Base-by-base conservation (phyloP, 2,329 filamentous ascomycete species). In the Pyricularia grisea region DNA sequence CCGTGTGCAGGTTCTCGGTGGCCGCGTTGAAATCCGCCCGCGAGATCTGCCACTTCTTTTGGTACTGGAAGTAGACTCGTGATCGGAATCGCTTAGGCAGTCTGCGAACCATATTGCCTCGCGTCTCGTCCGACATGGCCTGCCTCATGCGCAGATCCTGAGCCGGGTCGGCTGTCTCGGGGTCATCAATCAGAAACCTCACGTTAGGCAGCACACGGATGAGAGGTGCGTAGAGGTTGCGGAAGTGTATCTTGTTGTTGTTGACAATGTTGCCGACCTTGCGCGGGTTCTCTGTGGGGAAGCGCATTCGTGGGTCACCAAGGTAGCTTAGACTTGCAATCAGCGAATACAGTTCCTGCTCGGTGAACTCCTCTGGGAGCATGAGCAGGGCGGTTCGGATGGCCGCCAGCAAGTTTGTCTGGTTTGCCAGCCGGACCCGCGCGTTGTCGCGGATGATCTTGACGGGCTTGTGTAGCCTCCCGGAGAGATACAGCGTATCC, bases 381-480 rank as follows among this genome's bases (percentile, higher is more conserved):
- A 99, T 87, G 0, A 99, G 85, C 0, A 99, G 85, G 0, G 95
- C 93, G 3, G 94, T 94, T 70, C 95, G 92, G 5, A 98, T 84
- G 2, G 96, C 96, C 10, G 94, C 94, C 63, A 98, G 86, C 23
- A 99, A 86, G 77, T 99, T 99, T 78, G 96, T 90, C 79, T 99
- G 95, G 78, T 99, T 98, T 4, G 94, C 93, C 36, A 98, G 87
- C 36, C 95, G 92, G 60, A 99, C 93, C 67, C 90, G 90, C 0
- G 95, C 92, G 75, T 99, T 92, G 77, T 99, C 95, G 67, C 94
- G 90, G 23, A 99, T 86, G 73, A 99, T 98, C 82, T 99, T 98
- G 79, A 97, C 95, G 1, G 95, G 95, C 78, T 99, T 99, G 72
- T 99, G 95, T 68, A 99, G 85, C 42, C 95, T 91, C 4, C 95